A percentile compares a stretch with the other conserved stretches of the same genome.
Conservation (phyloP, 2,329 filamentous ascomycete genomes). For the Mollisia scopiformis region DNA sequence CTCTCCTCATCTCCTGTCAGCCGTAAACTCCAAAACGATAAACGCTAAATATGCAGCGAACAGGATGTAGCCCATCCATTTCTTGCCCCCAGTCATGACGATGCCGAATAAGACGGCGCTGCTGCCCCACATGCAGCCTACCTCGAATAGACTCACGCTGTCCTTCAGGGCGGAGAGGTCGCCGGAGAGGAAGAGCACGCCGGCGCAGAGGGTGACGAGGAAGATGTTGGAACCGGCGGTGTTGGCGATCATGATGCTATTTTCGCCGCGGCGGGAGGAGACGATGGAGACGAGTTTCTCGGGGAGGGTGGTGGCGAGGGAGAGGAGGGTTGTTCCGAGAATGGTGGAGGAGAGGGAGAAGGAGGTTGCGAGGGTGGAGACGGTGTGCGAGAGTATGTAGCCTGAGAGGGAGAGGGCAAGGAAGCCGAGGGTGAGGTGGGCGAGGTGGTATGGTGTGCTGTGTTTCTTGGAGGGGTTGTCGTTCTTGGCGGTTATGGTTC, state of each 20-base stretch:
- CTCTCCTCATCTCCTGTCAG: conserved; percentile 7
- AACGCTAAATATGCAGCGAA: conserved; percentile 38
- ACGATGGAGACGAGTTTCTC: conserved; percentile 55
- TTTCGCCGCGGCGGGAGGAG: conserved; percentile 48
- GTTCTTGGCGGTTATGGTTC: not conserved
- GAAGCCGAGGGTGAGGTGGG: conserved; percentile 47
- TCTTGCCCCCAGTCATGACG: conserved; percentile 36
- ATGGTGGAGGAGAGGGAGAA: conserved; percentile 48
- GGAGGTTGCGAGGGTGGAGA: conserved; percentile 43
- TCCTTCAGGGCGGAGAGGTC: conserved; percentile 30
- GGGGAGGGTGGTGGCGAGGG: conserved; percentile 55
- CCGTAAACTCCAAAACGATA: conserved; percentile 23
- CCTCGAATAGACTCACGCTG: conserved; percentile 35
- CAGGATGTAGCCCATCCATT: conserved; percentile 39
- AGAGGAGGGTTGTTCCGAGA: conserved; percentile 50
- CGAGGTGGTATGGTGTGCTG: conserved; percentile 42
- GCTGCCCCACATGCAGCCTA: conserved; percentile 34
- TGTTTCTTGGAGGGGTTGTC: no score
- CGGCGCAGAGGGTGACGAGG: conserved; percentile 52
- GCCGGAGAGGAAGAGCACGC: conserved; percentile 40
- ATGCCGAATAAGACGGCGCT: conserved; percentile 33
- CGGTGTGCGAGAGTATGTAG: conserved; percentile 51
- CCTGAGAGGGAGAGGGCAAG: conserved; percentile 48
- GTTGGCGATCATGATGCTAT: conserved; percentile 54
- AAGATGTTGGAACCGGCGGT: conserved; percentile 59